Conservation (phyloP, 306 rosid species). For the Acacia confusa region DNA sequence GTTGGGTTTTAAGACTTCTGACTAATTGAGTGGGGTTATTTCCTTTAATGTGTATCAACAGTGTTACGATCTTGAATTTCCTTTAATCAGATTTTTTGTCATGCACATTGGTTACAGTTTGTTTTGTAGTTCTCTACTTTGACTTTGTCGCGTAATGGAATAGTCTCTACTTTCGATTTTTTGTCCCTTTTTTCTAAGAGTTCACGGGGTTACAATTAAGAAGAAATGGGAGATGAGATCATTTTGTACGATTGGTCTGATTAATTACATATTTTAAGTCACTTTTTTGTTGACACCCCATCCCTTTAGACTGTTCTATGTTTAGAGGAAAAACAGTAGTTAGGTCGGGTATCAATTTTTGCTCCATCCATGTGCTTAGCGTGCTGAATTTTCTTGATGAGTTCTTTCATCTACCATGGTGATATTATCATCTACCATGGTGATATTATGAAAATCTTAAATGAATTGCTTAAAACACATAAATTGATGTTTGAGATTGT, state of each 20-base stretch:
- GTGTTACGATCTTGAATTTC: background rate
- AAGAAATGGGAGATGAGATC: background rate
- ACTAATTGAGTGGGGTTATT: conserved; percentile 3
- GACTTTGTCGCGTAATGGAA: background rate
- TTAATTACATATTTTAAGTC: conserved; percentile 6
- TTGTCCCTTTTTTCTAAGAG: background rate
- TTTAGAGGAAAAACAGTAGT: background rate
- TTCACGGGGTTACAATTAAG: background rate
- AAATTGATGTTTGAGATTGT: conserved; percentile 21
- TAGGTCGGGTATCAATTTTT: conserved; percentile 2
- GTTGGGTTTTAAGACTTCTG: conserved; percentile 21
- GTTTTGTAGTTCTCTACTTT: conserved; percentile 16
- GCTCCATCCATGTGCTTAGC: background rate
- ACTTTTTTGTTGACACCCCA: conserved; percentile 1
- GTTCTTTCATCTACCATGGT: conserved; percentile 15
- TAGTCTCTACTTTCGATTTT: conserved; percentile 4
- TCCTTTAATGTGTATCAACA: background rate
- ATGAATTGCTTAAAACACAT: conserved; percentile 26
- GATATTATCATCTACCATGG: conserved; percentile 8
- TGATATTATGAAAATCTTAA: conserved; percentile 10
- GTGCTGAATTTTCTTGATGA: conserved; percentile 23
- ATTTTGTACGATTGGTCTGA: conserved; percentile 15
- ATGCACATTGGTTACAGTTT: conserved; percentile 8
- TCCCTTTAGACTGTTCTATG: background rate
- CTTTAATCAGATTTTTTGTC: conserved; percentile 5